Percentiles rank a stretch among this genome's conserved stretches.
Conservation (phyloP, 192 early-diverging fungal species). For the Gamsiella multidivaricata region DNA sequence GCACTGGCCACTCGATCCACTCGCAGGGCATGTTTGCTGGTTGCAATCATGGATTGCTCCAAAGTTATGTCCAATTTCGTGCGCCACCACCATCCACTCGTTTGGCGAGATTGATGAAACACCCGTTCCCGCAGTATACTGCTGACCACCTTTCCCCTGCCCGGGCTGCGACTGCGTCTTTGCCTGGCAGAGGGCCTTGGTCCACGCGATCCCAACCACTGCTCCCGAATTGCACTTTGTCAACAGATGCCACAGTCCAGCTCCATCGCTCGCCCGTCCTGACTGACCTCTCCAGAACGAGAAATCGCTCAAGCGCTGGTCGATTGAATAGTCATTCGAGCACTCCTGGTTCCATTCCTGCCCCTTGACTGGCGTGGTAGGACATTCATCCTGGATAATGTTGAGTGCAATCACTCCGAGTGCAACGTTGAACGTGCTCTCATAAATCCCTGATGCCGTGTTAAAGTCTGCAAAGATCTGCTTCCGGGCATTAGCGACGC, state of each 20-base stretch:
- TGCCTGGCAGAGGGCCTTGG: constrained; percentile 76
- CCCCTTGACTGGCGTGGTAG: constrained; percentile 41
- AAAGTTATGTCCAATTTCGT: constrained; percentile 92
- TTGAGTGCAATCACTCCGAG: constrained; percentile 85
- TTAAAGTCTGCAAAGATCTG: constrained; percentile 89
- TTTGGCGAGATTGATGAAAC: constrained; percentile 85
- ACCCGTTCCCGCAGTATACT: constrained; percentile 83
- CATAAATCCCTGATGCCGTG: constrained; percentile 83
- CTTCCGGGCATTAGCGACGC: constrained; percentile 63
- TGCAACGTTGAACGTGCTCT: constrained; percentile 86
- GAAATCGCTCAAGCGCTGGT: constrained; percentile 86
- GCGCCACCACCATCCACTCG: constrained; percentile 95
- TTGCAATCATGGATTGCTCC: constrained; percentile 94
- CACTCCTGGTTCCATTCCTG: constrained; percentile 85
- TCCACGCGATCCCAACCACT: constrained; percentile 91
- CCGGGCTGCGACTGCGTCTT: constrained; percentile 59
- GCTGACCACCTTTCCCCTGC: constrained; percentile 53
- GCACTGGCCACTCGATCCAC: constrained; percentile 51
- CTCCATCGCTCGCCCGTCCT: constrained; percentile 68
- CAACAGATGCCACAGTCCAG: constrained; percentile 94
- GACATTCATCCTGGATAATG: constrained; percentile 72
- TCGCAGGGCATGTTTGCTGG: constrained; percentile 68
- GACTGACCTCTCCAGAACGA: constrained; percentile 83
- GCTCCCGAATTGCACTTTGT: constrained; percentile 82
- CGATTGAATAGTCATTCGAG: constrained; percentile 73